Evolutionary conservation across 225 moss, liverwort and hornwort species (phyloP), one percentile per base, ranked within the genome.

Genomic region (Climacium dendroides): DNA sequence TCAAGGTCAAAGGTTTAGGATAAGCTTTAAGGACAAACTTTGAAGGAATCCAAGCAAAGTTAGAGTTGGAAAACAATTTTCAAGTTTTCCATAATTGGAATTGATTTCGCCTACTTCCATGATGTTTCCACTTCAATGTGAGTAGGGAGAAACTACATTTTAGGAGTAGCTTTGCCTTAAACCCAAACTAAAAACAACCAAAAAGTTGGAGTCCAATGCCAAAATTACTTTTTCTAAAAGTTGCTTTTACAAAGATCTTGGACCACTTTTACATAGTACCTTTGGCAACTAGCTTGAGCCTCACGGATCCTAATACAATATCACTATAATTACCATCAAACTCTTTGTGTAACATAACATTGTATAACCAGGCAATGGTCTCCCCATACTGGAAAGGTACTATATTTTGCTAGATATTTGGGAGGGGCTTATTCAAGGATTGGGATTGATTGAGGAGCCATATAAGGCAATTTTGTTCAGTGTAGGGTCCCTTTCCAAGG

Each of bases 181-280:
- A 24, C 0, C 8, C 24, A 26, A 71, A 17, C 10, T 4, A 3
- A 45, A 72, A 72, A 45, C 5, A 28, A 16, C 6, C 5, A 5
- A 16, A 24, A 43, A 43, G 3, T 71, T 14, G 16, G 10, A 43
- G 71, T 71, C 6, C 3, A 43, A 28, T 43, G 29, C 29, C 18
- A 45, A 72, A 45, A 29, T 45, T 10, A 10, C 16, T 43, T 45
- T 45, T 45, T 18, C 0, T 6, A 1, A 29, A 18, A 10, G 17
- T 17, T 1, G 0, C 10, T 45, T 69, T 22, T 24, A 23, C 1
- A 69, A 1, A 39, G 39, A 24, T 69, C 24, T 24, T 41, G 3
- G 15, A 3, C 3, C 3, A 0, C 25, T 70, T 73, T 30, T 6
- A 10, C 0, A 29, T 0, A 19, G 19, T 2, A 18, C 1, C 7